Evolutionary conservation across 768 basidiomycete genomes (phyloP), one percentile per base, ranked within the genome.

Genomic region (Exsudoporus frostii): DNA sequence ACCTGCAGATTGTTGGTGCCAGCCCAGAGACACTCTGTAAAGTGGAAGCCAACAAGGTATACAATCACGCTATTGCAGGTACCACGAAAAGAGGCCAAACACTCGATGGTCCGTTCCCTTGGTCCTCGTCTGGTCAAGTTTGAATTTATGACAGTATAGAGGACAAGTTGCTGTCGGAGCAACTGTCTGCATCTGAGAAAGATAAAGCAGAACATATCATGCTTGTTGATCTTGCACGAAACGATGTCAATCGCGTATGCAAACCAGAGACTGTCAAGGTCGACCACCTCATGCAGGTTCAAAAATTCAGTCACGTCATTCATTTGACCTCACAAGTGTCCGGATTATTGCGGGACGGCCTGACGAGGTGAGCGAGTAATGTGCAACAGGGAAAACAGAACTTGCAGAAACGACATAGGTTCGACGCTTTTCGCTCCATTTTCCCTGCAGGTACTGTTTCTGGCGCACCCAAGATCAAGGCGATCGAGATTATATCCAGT

Each of bases 381-480:
- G 22, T 53, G 19, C 27, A 34, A 13, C 36, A 32, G 15, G 24
- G 40, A 50, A 25, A 13, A 50, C 52, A 2, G 17, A 56, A 50
- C 19, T 45, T 50, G 47, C 20, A 45, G 45, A 20, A 45, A 38
- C 37, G 24, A 27, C 6, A 3, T 59, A 95, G 95, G 59, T 99
- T 98, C 65, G 96, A 98, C 67, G 97, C 97, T 0, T 98, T 99
- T 81, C 84, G 96, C 10, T 98, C 96, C 22, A 98, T 99, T 58
- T 98, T 99, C 77, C 97, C 97, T 2, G 95, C 96, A 17, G 97
- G 97, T 0, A 99, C 97, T 3, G 97, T 99, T 24, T 98, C 96
- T 1, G 97, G 97, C 22, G 97, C 97, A 30, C 97, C 97, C 2
- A 99, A 99, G 74, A 95, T 99, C 71, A 97, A 96, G 68, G 97